Conservation (phyloP, 2,329 filamentous ascomycete species). For the Ophiostoma sp. region DNA sequence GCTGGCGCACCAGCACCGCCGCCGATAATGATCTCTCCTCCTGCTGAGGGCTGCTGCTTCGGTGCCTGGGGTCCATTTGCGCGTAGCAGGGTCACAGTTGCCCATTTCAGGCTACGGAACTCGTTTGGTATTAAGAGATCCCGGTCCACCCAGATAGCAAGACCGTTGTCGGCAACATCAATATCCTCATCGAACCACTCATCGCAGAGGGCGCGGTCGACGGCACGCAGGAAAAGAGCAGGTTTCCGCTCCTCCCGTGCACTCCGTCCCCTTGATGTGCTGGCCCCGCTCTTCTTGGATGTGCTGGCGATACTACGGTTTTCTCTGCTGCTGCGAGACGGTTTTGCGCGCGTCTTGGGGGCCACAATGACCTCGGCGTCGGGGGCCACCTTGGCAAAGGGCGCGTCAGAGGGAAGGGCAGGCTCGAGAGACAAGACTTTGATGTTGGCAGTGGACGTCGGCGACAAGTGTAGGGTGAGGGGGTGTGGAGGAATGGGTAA, state of each 20-base stretch:
- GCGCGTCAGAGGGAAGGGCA: conserved; percentile 57
- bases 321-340: conserved; percentile 61
- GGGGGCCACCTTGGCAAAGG: conserved; percentile 87
- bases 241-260: conserved; percentile 60
- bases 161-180: conserved; percentile 38
- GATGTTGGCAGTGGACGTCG: conserved; percentile 91
- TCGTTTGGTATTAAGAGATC: conserved; percentile 67
- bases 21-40: conserved; percentile 45
- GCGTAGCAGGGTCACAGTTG: conserved; percentile 77
- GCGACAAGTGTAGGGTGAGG: conserved; percentile 86
- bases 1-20: conserved; percentile 38
- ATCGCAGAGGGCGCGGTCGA: conserved; percentile 63
- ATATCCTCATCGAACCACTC: conserved; percentile 73
- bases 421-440: conserved; percentile 79
- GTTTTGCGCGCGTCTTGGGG: conserved; percentile 77
- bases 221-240: conserved; percentile 70
- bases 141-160: conserved; percentile 80
- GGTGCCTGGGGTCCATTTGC: conserved; percentile 67
- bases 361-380: conserved; percentile 97
- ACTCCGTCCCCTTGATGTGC: conserved; percentile 51
- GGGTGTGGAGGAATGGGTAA: conserved; percentile 56
- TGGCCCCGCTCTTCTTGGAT: conserved; percentile 73
- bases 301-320: conserved; percentile 74
- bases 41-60: conserved; percentile 41
- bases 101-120: conserved; percentile 71